Evolutionary conservation across 495 filamentous ascomycete genomes (phyloP), one percentile per base, ranked within the genome.

Genomic region (Lichenothelia convexa): DNA sequence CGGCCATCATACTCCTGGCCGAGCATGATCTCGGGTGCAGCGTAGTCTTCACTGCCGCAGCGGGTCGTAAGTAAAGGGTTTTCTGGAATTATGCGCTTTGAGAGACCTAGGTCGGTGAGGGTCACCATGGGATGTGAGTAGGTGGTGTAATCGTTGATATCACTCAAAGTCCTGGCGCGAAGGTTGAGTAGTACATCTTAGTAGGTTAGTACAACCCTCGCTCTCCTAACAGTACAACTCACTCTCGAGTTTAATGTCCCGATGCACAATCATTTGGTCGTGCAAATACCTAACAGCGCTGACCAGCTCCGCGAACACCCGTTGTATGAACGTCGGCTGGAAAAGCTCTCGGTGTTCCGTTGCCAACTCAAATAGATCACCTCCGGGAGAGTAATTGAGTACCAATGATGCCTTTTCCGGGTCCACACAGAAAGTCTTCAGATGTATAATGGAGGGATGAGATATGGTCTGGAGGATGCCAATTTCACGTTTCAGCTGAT

Each of bases 161-260:
- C 47, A 7, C 62, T 53, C 41, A 81, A 59, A 3, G 59, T 55
- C 30, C 62, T 41, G 9, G 63, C 62, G 0, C 80, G 68, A 35
- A 89, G 60, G 49, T 93, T 93, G 44, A 95, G 74, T 18, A 97
- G 71, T 33, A 93, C 80, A 52, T 97, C 86, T 93, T 48, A 16
- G 36, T 30, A 22, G 2, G 18, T 5, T 18, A 42, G 62, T 45
- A 61, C 58, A 44, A 56, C 36, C 18, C 13, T 32, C 29, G 35
- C 16, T 7, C 23, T 38, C 34, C 21, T 48, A 33, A 3, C 15
- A 4, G 33, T 21, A 30, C 11, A 34, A 61, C 79, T 59, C 64
- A 93, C 86, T 97, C 60, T 97, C 89, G 33, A 97, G 72, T 57
- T 97, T 97, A 50, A 97, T 91, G 57, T 97, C 89, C 18, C 89